Evolutionary conservation across 176 grass and related monocot genomes (phyloP).

Genomic region (Saccharum spontaneum): DNA sequence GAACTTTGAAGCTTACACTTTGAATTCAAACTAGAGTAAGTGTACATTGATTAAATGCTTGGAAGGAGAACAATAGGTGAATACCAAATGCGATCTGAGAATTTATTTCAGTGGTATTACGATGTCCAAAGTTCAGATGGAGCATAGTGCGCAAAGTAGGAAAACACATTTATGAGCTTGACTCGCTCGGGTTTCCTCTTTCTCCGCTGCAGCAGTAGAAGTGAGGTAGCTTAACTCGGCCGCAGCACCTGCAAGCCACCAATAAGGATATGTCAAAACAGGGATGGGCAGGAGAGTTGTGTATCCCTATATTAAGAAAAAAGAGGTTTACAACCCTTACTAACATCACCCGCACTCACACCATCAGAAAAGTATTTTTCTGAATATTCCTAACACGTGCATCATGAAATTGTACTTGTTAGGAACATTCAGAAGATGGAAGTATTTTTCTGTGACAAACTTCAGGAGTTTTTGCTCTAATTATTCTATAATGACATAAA

Average conservation of each 20-base stretch:
- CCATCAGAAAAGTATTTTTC: background rate
- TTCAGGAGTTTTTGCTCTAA: background rate
- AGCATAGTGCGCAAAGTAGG: background rate
- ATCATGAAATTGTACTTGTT: background rate
- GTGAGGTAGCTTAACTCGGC: slow-evolving; percentile 86
- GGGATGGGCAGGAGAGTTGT: background rate
- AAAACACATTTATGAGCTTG: slow-evolving; percentile 34
- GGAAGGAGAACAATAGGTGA: background rate
- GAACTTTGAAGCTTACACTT: background rate
- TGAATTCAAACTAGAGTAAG: background rate
- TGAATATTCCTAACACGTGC: background rate
- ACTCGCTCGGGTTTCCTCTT: slow-evolving; percentile 41
- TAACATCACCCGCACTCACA: background rate
- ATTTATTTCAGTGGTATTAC: background rate
- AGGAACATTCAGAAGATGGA: background rate
- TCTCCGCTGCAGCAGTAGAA: slow-evolving; percentile 96
- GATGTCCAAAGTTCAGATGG: background rate
- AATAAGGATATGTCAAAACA: background rate
- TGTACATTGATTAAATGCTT: background rate
- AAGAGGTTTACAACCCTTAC: background rate
- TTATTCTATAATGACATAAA: background rate
- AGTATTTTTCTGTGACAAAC: background rate
- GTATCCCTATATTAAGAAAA: background rate
- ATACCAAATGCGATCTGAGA: background rate
- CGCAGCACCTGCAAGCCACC: slow-evolving; percentile 67